Percentiles rank a stretch among this genome's conserved stretches.
phyloP scores from a whole-genome alignment of 2,329 filamentous ascomycete species.

The Chaetothyriales sp. region DNA sequence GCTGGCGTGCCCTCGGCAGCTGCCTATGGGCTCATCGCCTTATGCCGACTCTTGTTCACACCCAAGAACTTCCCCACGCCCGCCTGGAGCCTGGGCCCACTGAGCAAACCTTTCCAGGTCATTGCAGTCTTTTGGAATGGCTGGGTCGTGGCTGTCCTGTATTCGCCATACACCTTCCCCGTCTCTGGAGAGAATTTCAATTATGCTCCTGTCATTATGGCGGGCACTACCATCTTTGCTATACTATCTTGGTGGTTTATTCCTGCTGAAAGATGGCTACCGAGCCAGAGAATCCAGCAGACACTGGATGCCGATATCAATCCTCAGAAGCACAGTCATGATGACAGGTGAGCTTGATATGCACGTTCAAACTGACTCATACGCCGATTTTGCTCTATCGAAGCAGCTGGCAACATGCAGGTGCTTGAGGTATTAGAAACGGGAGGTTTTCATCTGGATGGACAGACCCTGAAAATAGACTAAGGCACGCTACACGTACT shows the following conservation, averaged over 20 bases:
- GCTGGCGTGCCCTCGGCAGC: conserved; percentile 32
- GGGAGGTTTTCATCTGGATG: too few species aligned
- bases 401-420: too few species aligned
- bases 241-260: conserved; percentile 6
- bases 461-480: too few species aligned
- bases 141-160: conserved; percentile 20
- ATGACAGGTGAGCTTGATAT: too few species aligned
- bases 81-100: conserved; percentile 25
- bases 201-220: conserved; percentile 16
- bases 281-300: too few species aligned
- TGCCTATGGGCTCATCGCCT: conserved; percentile 20
- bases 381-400: too few species aligned
- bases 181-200: conserved; percentile 22
- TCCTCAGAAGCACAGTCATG: too few species aligned
- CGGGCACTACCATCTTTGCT: conserved; percentile 6
- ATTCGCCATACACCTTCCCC: conserved; percentile 17
- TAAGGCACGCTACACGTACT: too few species aligned
- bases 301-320: too few species aligned
- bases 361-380: too few species aligned
- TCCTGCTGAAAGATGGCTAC: too few species aligned
- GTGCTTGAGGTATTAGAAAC: too few species aligned
- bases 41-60: conserved; percentile 25
- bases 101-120: conserved; percentile 27
- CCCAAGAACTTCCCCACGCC: conserved; percentile 26
- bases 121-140: conserved; percentile 29